These are phyloP conservation scores for Acorus gramineus DNA, from an alignment of 106 monocot genomes.

Conservation along the genomic window DNA sequence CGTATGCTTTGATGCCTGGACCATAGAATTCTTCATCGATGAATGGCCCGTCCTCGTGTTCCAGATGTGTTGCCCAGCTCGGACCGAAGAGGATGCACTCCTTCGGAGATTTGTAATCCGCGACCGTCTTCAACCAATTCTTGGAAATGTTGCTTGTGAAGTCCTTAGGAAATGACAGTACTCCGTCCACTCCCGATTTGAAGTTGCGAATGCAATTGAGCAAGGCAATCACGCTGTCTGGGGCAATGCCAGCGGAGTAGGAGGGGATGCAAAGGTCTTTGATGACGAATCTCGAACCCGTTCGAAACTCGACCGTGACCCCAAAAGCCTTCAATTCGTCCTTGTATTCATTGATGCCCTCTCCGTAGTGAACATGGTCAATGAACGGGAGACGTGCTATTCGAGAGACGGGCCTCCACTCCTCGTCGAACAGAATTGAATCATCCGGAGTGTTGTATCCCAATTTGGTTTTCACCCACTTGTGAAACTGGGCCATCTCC, in stretches of 20 bases:
- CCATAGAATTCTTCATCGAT: conserved; percentile 41
- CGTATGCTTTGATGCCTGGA: conserved; percentile 11
- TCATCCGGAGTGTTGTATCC: too few species aligned
- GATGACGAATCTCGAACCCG: conserved; percentile 28
- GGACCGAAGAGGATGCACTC: conserved; percentile 22
- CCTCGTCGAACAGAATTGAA: too few species aligned
- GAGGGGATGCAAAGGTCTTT: conserved; percentile 24
- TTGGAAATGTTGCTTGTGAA: conserved; percentile 16
- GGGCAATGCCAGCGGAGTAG: conserved; percentile 11
- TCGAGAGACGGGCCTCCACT: too few species aligned
- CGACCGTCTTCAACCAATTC: conserved; percentile 36
- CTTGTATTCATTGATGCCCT: too few species aligned
- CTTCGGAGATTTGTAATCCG: conserved; percentile 20
- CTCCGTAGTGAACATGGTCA: too few species aligned
- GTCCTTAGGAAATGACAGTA: conserved; percentile 10
- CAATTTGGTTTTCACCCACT: too few species aligned
- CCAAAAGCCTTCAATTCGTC: too few species aligned
- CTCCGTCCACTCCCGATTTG: neutral
- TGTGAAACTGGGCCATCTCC: too few species aligned
- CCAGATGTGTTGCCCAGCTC: conserved; percentile 10
- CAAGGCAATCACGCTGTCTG: conserved; percentile 3
- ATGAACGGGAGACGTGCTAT: too few species aligned
- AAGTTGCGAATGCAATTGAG: conserved; percentile 23
- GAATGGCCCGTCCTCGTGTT: conserved; percentile 32
- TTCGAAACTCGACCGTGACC: too few species aligned